Conservation (phyloP, 73 alveolate species). For the Blepharisma stoltei region DNA sequence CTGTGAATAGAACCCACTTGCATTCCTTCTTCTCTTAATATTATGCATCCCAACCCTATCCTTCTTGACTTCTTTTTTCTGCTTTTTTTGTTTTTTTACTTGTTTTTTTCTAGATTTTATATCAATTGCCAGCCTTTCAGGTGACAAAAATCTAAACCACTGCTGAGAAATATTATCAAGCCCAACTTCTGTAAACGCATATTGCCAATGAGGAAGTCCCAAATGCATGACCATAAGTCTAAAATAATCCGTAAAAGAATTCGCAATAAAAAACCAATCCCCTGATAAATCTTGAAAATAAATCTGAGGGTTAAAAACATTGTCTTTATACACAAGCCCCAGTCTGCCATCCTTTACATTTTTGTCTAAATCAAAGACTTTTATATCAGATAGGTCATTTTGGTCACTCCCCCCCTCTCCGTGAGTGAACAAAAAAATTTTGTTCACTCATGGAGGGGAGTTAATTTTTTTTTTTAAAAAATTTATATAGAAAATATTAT, state of each 20-base stretch:
- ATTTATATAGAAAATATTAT: too few species aligned
- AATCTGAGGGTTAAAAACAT: conserved; percentile 53
- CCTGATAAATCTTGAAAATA: conserved; percentile 73
- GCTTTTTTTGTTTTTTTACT: conserved; percentile 44
- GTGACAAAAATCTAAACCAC: conserved; percentile 73
- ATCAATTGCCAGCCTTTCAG: conserved; percentile 78
- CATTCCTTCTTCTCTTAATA: conserved; percentile 11
- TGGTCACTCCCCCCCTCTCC: too few species aligned
- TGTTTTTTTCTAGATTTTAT: conserved; percentile 59
- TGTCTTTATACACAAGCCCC: conserved; percentile 55
- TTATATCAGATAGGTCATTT: conserved; percentile 42
- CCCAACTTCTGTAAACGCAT: conserved; percentile 78
- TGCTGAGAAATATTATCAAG: conserved; percentile 66
- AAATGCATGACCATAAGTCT: conserved; percentile 77
- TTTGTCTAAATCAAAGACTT: conserved; percentile 65
- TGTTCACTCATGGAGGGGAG: too few species aligned
- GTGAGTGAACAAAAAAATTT: too few species aligned
- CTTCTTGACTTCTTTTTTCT: conserved; percentile 45
- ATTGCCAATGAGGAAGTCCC: conserved; percentile 82
- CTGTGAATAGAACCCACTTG: conserved; percentile 25
- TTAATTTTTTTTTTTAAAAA: too few species aligned
- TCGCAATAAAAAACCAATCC: conserved; percentile 73
- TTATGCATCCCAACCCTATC: neutral
- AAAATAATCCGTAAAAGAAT: conserved; percentile 76
- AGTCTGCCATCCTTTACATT: conserved; percentile 66